These are phyloP conservation scores for Coemansia sp. DNA, from an alignment of 192 early-diverging fungal species.

Conservation along the genomic window DNA sequence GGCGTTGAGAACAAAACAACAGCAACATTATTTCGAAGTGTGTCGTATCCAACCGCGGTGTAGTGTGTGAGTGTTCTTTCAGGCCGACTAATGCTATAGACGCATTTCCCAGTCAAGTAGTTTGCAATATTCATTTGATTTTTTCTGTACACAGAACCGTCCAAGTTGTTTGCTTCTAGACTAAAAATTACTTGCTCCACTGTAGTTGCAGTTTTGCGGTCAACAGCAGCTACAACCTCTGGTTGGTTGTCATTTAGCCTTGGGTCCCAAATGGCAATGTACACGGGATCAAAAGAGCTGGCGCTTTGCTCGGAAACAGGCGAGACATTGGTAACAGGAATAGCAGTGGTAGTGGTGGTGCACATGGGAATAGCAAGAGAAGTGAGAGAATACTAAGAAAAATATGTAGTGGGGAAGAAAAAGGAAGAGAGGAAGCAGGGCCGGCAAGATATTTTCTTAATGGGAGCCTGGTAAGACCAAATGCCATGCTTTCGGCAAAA, in stretches of 20 bases:
- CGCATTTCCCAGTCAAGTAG: not conserved
- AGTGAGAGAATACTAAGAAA: not conserved
- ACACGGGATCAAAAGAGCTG: not conserved
- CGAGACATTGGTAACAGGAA: not conserved
- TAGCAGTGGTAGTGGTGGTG: not conserved
- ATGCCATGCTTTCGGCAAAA: not conserved
- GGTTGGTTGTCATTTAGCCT: not conserved
- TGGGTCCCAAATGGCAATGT: not conserved
- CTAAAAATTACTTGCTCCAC: not conserved
- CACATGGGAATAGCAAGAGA: not conserved
- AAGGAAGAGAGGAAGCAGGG: not conserved
- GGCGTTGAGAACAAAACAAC: no score
- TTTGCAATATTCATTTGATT: not conserved
- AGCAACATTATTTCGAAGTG: not conserved
- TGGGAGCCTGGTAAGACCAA: not conserved
- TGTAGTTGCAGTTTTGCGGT: not conserved
- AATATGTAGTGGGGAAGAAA: not conserved
- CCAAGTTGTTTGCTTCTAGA: not conserved
- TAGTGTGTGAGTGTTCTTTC: not conserved
- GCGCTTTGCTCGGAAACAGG: not conserved
- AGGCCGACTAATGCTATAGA: not conserved
- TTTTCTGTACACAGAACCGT: not conserved
- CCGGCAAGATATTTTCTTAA: not conserved
- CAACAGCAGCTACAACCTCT: not conserved
- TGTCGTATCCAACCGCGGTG: not conserved